phyloP scores from a whole-genome alignment of 78 protist species.

The Dictyostelium intermedium region DNA sequence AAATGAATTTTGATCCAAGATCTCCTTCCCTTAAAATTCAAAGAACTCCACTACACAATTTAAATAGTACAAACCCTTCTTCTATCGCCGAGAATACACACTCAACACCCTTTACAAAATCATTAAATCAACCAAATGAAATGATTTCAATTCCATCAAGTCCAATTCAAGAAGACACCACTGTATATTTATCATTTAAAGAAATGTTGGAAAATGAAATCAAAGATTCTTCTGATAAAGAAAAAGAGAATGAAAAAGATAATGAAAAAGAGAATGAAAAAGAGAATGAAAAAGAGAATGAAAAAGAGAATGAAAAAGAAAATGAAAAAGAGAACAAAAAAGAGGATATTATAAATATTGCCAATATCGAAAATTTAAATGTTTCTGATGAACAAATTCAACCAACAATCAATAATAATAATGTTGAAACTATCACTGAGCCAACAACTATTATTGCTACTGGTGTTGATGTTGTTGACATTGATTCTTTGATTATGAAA shows the following conservation, averaged over 20 bases:
- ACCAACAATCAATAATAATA: neutral
- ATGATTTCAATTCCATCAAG: neutral
- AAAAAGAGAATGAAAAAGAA: neutral
- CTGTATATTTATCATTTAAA: slow-evolving; percentile 2
- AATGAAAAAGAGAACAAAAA: neutral
- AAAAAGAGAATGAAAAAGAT: neutral
- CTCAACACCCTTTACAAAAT: neutral
- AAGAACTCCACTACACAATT: neutral
- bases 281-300: neutral
- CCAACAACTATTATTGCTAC: neutral
- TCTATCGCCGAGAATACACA: neutral
- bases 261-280: neutral
- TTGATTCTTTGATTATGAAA: neutral
- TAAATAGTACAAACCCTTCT: neutral
- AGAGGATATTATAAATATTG: neutral
- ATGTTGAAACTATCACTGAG: neutral
- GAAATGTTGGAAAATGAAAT: neutral
- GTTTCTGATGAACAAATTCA: neutral
- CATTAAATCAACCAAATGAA: neutral
- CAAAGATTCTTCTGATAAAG: neutral
- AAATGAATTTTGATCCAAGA: slow-evolving; percentile 5
- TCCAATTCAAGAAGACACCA: slow-evolving; percentile 1
- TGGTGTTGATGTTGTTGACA: neutral
- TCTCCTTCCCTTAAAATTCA: neutral
- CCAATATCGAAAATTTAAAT: neutral